phyloP scores from a whole-genome alignment of 306 rosid genomes.

The Rosa chinensis region DNA sequence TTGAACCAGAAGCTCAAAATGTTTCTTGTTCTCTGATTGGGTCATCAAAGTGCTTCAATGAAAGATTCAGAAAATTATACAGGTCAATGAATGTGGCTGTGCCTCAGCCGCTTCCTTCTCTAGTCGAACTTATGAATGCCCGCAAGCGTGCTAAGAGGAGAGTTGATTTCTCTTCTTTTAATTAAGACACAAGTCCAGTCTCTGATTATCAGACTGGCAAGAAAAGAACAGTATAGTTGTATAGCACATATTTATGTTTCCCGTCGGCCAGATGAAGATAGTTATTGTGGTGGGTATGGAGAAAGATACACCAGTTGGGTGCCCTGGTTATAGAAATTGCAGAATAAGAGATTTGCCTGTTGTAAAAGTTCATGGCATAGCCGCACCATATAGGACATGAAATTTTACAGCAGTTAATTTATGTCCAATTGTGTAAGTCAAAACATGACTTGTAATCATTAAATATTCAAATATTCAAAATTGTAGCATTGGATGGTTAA shows the following conservation, averaged over 20 bases:
- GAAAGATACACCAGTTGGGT: not conserved
- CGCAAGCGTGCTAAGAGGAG: conserved; percentile 59
- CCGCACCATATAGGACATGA: not conserved
- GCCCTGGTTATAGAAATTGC: not conserved
- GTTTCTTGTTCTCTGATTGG: conserved; percentile 35
- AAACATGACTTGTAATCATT: not conserved
- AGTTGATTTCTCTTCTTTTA: conserved; percentile 18
- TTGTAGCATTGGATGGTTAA: not conserved
- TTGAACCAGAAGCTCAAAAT: conserved; percentile 23
- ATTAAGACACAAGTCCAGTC: not conserved
- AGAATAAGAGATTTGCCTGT: not conserved
- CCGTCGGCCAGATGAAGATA: not conserved
- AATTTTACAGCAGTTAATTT: not conserved
- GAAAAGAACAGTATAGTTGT: conserved; percentile 8
- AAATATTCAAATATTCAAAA: too few relatives aligned
- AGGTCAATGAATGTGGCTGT: conserved; percentile 69
- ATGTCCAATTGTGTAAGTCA: not conserved
- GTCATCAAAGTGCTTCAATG: conserved; percentile 53
- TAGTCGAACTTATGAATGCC: conserved; percentile 53
- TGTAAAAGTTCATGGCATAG: not conserved
- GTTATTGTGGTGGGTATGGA: not conserved
- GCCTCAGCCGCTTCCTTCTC: conserved; percentile 78
- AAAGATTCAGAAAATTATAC: conserved; percentile 49
- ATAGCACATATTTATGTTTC: not conserved
- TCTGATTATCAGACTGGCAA: conserved; percentile 2